These are phyloP conservation scores for Cercophora sp. DNA, from an alignment of 495 filamentous ascomycete species.

Conservation along the genomic window DNA sequence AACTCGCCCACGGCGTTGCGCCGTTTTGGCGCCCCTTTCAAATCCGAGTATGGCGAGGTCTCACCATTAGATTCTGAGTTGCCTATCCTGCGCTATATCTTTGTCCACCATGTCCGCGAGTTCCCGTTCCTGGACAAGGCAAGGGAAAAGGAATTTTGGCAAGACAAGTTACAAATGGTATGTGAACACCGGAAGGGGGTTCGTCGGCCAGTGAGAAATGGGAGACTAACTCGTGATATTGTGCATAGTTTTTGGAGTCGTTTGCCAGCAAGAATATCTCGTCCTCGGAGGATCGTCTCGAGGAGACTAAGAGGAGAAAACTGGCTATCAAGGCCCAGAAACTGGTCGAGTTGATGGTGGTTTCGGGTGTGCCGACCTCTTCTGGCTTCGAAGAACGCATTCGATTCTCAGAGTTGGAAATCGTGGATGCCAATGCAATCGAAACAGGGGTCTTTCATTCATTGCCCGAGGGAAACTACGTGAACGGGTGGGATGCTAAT, in stretches of 20 bases:
- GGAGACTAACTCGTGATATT: background rate
- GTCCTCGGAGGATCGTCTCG: slow-evolving; percentile 89
- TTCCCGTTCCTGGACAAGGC: slow-evolving; percentile 97
- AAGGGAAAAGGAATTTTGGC: slow-evolving; percentile 98
- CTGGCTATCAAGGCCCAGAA: slow-evolving; percentile 90
- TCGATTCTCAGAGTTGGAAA: slow-evolving; percentile 91
- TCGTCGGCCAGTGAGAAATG: background rate
- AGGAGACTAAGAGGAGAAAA: slow-evolving; percentile 93
- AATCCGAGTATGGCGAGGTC: slow-evolving; percentile 86
- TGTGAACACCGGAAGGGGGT: slow-evolving; percentile 29
- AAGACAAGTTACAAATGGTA: slow-evolving; percentile 94
- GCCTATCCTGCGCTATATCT: slow-evolving; percentile 91
- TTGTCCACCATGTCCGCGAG: slow-evolving; percentile 95
- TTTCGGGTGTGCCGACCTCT: slow-evolving; percentile 90
- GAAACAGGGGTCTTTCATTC: slow-evolving; percentile 82
- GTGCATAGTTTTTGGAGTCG: slow-evolving; percentile 82
- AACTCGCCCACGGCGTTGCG: slow-evolving; percentile 91
- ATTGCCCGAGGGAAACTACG: slow-evolving; percentile 81
- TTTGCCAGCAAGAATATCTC: slow-evolving; percentile 98
- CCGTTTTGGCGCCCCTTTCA: slow-evolving; percentile 93
- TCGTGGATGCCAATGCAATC: slow-evolving; percentile 88
- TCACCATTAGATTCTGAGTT: slow-evolving; percentile 91
- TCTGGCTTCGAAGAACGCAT: slow-evolving; percentile 97
- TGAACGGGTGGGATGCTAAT: slow-evolving; percentile 97
- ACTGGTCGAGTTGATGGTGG: slow-evolving; percentile 98